Evolutionary conservation across 805 yeast genomes (phyloP).

Genomic region (Yamadazyma phyllophila): DNA sequence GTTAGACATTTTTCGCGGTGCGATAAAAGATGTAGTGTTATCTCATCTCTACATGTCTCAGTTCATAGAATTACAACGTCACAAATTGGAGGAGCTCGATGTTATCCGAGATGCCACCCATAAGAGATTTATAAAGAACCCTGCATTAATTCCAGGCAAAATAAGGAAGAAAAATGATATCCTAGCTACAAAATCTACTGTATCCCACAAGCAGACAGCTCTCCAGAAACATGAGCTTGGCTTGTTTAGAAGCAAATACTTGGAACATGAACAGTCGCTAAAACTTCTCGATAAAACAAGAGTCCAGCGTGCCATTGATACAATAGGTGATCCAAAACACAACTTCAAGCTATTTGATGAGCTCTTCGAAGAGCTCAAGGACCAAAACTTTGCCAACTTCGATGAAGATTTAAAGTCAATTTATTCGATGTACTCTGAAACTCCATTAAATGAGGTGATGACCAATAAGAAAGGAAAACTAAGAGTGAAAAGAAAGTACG

Average conservation of each 20-base stretch:
- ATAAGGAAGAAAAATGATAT: slow-evolving; percentile 14
- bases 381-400: slow-evolving; percentile 5
- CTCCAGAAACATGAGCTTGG: slow-evolving; percentile 69
- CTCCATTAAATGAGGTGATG: slow-evolving; percentile 18
- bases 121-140: slow-evolving; percentile 60
- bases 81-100: slow-evolving; percentile 62
- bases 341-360: slow-evolving; percentile 11
- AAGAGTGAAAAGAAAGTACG: slow-evolving; percentile 28
- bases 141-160: slow-evolving; percentile 43
- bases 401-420: slow-evolving; percentile 14
- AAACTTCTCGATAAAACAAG: slow-evolving; percentile 5
- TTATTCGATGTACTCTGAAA: slow-evolving; percentile 26
- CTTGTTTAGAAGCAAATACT: slow-evolving; percentile 48
- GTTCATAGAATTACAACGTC: slow-evolving; percentile 34
- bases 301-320: slow-evolving; percentile 5
- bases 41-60: slow-evolving; percentile 20
- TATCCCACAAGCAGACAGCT: slow-evolving; percentile 50
- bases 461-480: slow-evolving; percentile 18
- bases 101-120: slow-evolving; percentile 65
- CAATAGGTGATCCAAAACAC: slow-evolving; percentile 6
- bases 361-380: slow-evolving; percentile 1
- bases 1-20: neutral
- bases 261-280: slow-evolving; percentile 16
- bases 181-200: slow-evolving; percentile 23
- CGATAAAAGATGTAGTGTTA: neutral